phyloP scores from a whole-genome alignment of 805 yeast species.

The Zygosaccharomyces pseudorouxii region DNA sequence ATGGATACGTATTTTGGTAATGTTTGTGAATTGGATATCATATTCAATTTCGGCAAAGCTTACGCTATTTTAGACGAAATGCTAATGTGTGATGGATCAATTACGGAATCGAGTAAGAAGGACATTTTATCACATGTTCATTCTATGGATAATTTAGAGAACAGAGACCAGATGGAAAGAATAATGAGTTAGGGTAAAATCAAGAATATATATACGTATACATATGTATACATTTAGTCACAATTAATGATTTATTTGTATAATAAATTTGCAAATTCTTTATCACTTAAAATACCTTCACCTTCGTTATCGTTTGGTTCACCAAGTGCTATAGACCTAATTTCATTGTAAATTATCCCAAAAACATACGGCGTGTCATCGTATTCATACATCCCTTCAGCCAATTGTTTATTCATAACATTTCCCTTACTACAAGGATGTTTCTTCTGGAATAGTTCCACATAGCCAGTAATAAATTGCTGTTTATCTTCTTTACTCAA shows the following conservation, averaged over 20 bases:
- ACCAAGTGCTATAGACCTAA: conserved; percentile 22
- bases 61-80: conserved; percentile 89
- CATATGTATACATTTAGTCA: background rate
- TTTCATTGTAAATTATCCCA: conserved; percentile 38
- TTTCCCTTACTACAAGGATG: conserved; percentile 37
- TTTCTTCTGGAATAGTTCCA: conserved; percentile 31
- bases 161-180: conserved; percentile 57
- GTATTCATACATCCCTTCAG: conserved; percentile 37
- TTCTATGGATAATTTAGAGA: conserved; percentile 84
- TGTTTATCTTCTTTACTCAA: conserved; percentile 27
- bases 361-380: conserved; percentile 38
- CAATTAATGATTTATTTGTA: conserved; percentile 6
- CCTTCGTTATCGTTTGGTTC: conserved; percentile 21
- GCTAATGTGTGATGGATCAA: conserved; percentile 72
- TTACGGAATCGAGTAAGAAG: conserved; percentile 76
- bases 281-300: conserved; percentile 23
- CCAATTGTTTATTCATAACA: conserved; percentile 33
- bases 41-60: conserved; percentile 91
- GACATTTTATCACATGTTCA: conserved; percentile 73
- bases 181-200: conserved; percentile 32
- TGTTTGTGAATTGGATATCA: conserved; percentile 94
- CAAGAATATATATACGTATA: conserved; percentile 3
- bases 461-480: conserved; percentile 30
- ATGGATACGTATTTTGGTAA: conserved; percentile 95
- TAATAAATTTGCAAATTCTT: conserved; percentile 19